Conservation (phyloP, 129 eudicot genomes). For the Smallanthus sonchifolius region DNA sequence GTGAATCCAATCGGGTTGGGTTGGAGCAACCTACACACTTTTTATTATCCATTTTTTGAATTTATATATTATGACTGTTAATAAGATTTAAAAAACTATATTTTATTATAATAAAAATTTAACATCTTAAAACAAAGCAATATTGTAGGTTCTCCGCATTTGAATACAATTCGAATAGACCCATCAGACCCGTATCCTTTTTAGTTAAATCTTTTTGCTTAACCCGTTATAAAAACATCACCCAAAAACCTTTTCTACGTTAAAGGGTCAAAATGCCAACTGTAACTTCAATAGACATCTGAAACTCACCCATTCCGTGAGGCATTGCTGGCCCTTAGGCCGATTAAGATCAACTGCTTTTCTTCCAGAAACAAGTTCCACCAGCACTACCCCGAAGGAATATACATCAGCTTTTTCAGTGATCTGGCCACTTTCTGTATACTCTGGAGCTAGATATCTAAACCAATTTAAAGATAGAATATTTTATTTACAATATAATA, state of each 20-base stretch:
- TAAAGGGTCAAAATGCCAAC: background rate
- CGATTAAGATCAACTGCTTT: conserved; percentile 85
- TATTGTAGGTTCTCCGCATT: background rate
- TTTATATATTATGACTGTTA: background rate
- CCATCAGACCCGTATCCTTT: background rate
- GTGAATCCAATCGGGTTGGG: background rate
- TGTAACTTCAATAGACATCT: background rate
- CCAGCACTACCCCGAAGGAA: conserved; percentile 78
- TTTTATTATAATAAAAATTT: background rate
- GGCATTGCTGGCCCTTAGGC: conserved; percentile 87
- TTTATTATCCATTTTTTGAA: background rate
- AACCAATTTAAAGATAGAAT: background rate
- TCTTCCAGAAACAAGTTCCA: conserved; percentile 81
- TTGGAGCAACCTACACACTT: background rate
- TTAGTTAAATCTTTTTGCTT: background rate
- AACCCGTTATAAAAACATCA: background rate
- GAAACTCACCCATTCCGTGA: conserved; percentile 76
- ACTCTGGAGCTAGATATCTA: conserved; percentile 91
- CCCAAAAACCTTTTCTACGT: background rate
- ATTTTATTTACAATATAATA: background rate
- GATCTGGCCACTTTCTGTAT: conserved; percentile 87
- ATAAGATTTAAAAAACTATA: background rate
- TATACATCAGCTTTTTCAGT: conserved; percentile 92
- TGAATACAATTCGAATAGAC: background rate
- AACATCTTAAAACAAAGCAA: background rate